phyloP scores from a whole-genome alignment of 257 asterid species.

The Nicotiana noctiflora region DNA sequence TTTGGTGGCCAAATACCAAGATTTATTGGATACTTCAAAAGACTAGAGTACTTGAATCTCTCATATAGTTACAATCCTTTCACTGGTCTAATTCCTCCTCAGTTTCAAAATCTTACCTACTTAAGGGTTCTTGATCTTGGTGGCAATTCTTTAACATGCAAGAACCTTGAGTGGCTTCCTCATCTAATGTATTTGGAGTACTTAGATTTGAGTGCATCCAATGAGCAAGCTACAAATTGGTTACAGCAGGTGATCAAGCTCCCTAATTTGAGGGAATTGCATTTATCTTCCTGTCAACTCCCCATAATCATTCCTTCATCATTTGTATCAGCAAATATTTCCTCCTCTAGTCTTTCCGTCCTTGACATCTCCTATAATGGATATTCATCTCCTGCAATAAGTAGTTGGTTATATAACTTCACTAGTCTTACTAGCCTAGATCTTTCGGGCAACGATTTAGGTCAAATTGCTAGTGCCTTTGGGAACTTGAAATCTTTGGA shows the following conservation, averaged over 20 bases:
- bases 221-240: not conserved
- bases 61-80: not conserved
- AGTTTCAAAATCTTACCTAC: not conserved
- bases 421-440: constrained; percentile 1
- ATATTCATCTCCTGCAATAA: not conserved
- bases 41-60: not conserved
- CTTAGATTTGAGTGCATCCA: not conserved
- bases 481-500: not conserved
- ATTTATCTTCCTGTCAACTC: constrained; percentile 1
- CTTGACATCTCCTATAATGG: not conserved
- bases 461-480: not conserved
- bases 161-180: not conserved
- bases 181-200: constrained; percentile 5
- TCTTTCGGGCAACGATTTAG: not conserved
- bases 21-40: not conserved
- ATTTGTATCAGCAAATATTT: not conserved
- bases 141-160: not conserved
- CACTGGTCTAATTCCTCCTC: not conserved
- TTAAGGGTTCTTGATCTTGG: not conserved
- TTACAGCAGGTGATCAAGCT: not conserved
- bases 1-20: constrained; percentile 1
- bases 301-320: not conserved
- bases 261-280: not conserved
- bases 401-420: constrained; percentile 2
- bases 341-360: not conserved